Evolutionary conservation across 441 rosid genomes (phyloP), one percentile per base, ranked within the genome.

Genomic region (Bocquillonia castaneifolia): DNA sequence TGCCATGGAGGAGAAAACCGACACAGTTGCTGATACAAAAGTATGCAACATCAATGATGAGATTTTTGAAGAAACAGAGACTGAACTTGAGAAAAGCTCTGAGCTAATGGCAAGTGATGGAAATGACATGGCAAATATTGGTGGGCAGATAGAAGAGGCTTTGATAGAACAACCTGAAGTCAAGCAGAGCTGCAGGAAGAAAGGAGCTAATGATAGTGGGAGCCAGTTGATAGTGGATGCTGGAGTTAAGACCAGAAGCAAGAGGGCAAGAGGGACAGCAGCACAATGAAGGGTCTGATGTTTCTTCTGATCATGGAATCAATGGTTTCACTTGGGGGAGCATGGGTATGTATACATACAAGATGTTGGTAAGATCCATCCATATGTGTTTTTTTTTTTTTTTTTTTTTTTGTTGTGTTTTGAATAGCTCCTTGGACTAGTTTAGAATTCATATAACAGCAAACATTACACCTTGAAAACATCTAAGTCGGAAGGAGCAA

Each of bases 151-250:
- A 22, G 47, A 32, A 32, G 48, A 18, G 39, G 28, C 8, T 28
- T 17, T 48, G n/a, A 25, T 25, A 13, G 66, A 66, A 39, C 72
- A 39, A 14, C 47, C 58, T 1, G 29, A 44, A 65, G 37, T n/a
- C 0, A 20, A 57, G 61, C 45, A 20, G 63, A n/a, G 23, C 45
- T 52, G 65, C 63, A 77, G 74, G 60, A 45, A 59, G 28, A 61
- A 54, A 66, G 67, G 65, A 62, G 37, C 66, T 53, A 64, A 40
- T 28, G 58, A 59, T 47, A 39, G 29, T 22, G 52, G 68, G 10
- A 52, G 36, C 26, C 37, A 34, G n/a, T 10, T 61, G 7, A 44
- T 23, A 12, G 25, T 0, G 54, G 22, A 57, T 69, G 28, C 34
- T 63, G 70, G 67, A 22, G 63, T 58, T 44, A 54, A 48, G 63